phyloP scores from a whole-genome alignment of 2,329 filamentous ascomycete genomes.

The Verticillium isaacii region DNA sequence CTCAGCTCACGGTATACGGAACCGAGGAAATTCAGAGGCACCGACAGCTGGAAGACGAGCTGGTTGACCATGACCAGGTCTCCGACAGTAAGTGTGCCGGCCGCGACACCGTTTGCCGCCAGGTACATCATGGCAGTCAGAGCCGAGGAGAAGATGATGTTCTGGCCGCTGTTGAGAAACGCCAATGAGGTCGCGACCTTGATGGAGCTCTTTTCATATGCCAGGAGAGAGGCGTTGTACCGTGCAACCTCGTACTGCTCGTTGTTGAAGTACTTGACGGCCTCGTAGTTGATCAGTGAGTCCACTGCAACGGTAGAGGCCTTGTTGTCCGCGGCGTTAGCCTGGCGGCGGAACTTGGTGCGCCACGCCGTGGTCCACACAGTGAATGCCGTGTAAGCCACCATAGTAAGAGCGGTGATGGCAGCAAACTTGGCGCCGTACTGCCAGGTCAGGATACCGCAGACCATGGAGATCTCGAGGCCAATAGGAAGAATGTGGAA shows the following conservation, averaged over 20 bases:
- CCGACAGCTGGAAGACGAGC: slow-evolving; percentile 94
- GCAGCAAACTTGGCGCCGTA: slow-evolving; percentile 89
- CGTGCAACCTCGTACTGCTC: slow-evolving; percentile 89
- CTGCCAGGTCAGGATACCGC: slow-evolving; percentile 92
- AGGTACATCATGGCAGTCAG: slow-evolving; percentile 98
- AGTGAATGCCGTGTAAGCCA: slow-evolving; percentile 92
- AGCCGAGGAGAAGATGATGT: slow-evolving; percentile 92
- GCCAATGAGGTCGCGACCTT: slow-evolving; percentile 93
- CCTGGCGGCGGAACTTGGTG: slow-evolving; percentile 91
- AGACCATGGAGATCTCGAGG: slow-evolving; percentile 91
- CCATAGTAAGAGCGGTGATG: slow-evolving; percentile 87
- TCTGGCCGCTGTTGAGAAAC: slow-evolving; percentile 91
- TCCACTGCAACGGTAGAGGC: slow-evolving; percentile 94
- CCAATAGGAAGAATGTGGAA: slow-evolving; percentile 95
- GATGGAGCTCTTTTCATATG: slow-evolving; percentile 92
- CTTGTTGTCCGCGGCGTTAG: slow-evolving; percentile 93
- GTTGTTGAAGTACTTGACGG: slow-evolving; percentile 99
- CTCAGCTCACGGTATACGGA: slow-evolving; percentile 94
- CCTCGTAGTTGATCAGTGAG: slow-evolving; percentile 97
- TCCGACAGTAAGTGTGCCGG: slow-evolving; percentile 78
- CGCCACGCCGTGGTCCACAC: slow-evolving; percentile 96
- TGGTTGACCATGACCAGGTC: slow-evolving; percentile 99
- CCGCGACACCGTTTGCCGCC: slow-evolving; percentile 82
- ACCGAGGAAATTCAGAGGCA: slow-evolving; percentile 96
- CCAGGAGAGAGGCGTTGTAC: slow-evolving; percentile 80